Evolutionary conservation across 2,329 filamentous ascomycete species (phyloP).

Genomic region (Sphaceloma murrayae): DNA sequence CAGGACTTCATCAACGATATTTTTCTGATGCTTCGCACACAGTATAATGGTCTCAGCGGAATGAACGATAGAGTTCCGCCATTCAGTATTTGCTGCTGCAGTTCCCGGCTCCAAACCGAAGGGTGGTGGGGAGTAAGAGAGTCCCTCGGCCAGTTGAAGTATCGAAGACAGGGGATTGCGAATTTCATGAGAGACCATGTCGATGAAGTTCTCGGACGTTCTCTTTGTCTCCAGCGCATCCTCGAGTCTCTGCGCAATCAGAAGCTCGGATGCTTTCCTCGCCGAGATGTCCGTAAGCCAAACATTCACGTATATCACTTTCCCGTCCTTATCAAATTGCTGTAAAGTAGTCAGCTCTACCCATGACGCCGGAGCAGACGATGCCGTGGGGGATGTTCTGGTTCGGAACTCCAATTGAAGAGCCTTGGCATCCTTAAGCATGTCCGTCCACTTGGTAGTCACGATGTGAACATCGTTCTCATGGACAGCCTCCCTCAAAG

Average conservation of each 20-base stretch:
- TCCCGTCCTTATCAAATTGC: slow-evolving; percentile 15
- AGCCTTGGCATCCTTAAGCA: too few species aligned
- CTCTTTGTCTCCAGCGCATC: slow-evolving; percentile 23
- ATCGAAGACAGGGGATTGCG: slow-evolving; percentile 37
- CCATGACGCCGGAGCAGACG: slow-evolving; percentile 22
- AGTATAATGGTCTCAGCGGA: slow-evolving; percentile 24
- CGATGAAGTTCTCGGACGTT: slow-evolving; percentile 24
- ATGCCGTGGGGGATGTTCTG: too few species aligned
- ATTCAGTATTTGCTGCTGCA: slow-evolving; percentile 25
- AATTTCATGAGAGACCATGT: slow-evolving; percentile 31
- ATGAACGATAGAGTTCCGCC: slow-evolving; percentile 34
- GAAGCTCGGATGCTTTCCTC: slow-evolving; percentile 25
- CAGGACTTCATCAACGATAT: slow-evolving; percentile 39
- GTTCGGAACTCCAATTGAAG: too few species aligned
- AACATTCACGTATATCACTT: slow-evolving; percentile 13
- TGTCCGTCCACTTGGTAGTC: too few species aligned
- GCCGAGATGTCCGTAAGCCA: slow-evolving; percentile 15
- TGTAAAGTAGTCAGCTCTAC: slow-evolving; percentile 12
- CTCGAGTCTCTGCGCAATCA: slow-evolving; percentile 20
- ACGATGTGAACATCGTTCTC: too few species aligned
- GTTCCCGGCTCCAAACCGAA: slow-evolving; percentile 35
- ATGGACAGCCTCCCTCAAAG: too few species aligned
- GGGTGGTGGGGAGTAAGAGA: slow-evolving; percentile 37
- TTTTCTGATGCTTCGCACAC: slow-evolving; percentile 25
- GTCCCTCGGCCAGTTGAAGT: slow-evolving; percentile 35